Base-by-base conservation (phyloP, 805 yeast species). In the Suhomyces canberraensis region DNA sequence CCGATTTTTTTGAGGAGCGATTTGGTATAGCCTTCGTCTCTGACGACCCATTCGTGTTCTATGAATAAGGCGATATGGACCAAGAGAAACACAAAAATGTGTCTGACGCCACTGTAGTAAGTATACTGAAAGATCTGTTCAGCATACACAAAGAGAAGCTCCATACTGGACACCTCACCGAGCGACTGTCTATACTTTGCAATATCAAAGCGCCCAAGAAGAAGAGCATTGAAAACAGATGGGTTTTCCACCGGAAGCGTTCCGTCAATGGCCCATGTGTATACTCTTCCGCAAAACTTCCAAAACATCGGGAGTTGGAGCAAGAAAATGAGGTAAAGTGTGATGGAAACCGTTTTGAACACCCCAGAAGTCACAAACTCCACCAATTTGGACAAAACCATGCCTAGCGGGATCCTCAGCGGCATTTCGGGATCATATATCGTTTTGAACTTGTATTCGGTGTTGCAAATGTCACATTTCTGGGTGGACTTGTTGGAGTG, bases 391-490 rank as follows among this genome's bases (percentile, higher is more conserved):
- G 48, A 50, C 40, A 76, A 29, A 11, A 85, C 58, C 28, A 80
- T 56, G 1, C 48, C 40, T 2, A 76, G 8, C 0, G 96, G 95
- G 16, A 85, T 74, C 17, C 61, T 56, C 7, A 57, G 61, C 2
- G 95, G 93, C 78, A 83, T 82, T 31, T 76, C 59, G 2, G 74
- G 77, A 33, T 73, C 75, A 55, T 82, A 85, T 2, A 78, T 71
- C 16, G 87, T 83, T 20, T 73, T 71, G 57, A 85, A 85, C 38
- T 69, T 71, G 59, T 84, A 89, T 19, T 79, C 76, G 24, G 84
- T 69, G 50, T 88, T 83, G 58, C 98, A 93, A 27, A 93, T 84
- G 57, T 91, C 98, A 71, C 98, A 93, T 25, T 75, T 70, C 39
- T 59, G 58, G 9, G 81, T 70, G 22, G 73, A 72, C 41, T 80